Evolutionary conservation across 2,329 filamentous ascomycete species (phyloP).

Genomic region (Elsinoe necatrix): DNA sequence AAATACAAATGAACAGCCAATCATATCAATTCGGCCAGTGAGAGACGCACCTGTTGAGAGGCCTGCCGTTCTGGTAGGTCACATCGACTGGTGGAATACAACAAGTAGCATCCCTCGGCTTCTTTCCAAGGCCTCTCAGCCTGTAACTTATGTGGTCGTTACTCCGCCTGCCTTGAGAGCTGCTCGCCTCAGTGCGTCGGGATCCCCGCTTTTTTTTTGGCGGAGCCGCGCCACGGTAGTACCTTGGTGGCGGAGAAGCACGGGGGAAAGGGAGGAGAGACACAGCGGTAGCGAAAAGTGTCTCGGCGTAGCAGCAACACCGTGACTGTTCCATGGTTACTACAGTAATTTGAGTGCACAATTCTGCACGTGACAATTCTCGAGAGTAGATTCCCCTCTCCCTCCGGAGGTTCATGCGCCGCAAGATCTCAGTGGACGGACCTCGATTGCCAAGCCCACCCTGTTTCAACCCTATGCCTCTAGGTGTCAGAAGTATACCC

Average conservation of each 20-base stretch:
- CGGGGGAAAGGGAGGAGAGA: not conserved
- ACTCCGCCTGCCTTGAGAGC: too few species aligned
- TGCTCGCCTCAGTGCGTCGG: not conserved
- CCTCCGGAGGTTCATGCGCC: not conserved
- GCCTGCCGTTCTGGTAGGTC: too few species aligned
- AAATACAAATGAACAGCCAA: not conserved
- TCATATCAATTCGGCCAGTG: not conserved
- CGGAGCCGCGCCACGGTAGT: not conserved
- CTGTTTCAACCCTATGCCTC: constrained; percentile 2
- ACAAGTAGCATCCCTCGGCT: not conserved
- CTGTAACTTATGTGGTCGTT: too few species aligned
- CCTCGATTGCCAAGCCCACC: constrained; percentile 3
- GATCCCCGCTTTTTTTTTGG: not conserved
- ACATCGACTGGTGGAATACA: too few species aligned
- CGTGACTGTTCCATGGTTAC: not conserved
- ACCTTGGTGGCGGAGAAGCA: not conserved
- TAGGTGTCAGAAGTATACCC: not conserved
- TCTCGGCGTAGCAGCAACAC: too few species aligned
- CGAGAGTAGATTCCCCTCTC: not conserved
- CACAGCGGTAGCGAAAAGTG: too few species aligned
- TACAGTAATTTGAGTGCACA: not conserved
- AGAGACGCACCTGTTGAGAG: too few species aligned
- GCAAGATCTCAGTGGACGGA: not conserved
- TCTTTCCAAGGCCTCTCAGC: too few species aligned
- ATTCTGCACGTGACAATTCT: not conserved